Evolutionary conservation across 1,284 basidiomycete species (phyloP).

Genomic region (Marasmius sp.): DNA sequence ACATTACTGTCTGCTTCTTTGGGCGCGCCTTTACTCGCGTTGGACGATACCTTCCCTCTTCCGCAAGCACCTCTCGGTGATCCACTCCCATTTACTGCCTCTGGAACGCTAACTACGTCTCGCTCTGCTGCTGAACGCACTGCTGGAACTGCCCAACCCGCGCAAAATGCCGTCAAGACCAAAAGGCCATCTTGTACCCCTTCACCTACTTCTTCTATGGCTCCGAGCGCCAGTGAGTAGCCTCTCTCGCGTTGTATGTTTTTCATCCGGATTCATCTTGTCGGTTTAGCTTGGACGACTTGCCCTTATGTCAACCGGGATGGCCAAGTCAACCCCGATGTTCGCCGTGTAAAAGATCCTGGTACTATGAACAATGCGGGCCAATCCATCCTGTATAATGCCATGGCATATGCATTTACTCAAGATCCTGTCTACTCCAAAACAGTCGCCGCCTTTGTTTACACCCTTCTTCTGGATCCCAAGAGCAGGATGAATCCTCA

Average conservation of each 20-base stretch:
- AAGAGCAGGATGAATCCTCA: slow-evolving; percentile 61
- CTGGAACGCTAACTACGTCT: slow-evolving; percentile 2
- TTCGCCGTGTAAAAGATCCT: slow-evolving; percentile 47
- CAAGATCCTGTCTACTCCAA: slow-evolving; percentile 36
- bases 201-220: slow-evolving; percentile 40
- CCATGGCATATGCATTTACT: slow-evolving; percentile 46
- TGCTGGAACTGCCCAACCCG: slow-evolving; percentile 23
- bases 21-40: not conserved
- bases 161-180: slow-evolving; percentile 29
- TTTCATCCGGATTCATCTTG: not conserved
- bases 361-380: slow-evolving; percentile 43
- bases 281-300: slow-evolving; percentile 49
- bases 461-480: slow-evolving; percentile 51
- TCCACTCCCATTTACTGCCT: not conserved
- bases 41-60: not conserved
- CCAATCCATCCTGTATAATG: slow-evolving; percentile 52
- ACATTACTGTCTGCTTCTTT: not conserved
- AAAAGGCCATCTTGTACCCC: slow-evolving; percentile 37
- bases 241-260: slow-evolving; percentile 15
- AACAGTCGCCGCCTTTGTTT: slow-evolving; percentile 40
- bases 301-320: slow-evolving; percentile 54
- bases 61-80: slow-evolving; percentile 17
- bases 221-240: slow-evolving; percentile 43
- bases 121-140: slow-evolving; percentile 4
- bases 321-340: slow-evolving; percentile 62